Percentiles rank a stretch among this genome's conserved stretches.
Conservation (phyloP, 2,329 filamentous ascomycete genomes). For the Thelonectria olida region DNA sequence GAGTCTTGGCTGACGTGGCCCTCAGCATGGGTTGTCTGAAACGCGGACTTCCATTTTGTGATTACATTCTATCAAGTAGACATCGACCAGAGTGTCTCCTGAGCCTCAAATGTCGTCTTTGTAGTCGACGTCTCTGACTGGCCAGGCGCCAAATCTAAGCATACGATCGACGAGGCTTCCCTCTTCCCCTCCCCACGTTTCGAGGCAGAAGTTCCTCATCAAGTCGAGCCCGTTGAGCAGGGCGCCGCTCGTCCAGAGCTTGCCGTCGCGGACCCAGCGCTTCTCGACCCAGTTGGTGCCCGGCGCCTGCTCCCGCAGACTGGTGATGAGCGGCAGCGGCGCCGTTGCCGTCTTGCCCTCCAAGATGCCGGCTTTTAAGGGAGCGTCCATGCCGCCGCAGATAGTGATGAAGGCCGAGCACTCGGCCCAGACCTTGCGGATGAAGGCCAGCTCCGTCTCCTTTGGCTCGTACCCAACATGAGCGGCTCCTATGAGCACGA, state of each 20-base stretch:
- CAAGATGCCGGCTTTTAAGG: conserved; percentile 47
- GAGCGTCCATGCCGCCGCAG: conserved; percentile 48
- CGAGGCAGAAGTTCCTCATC: conserved; percentile 42
- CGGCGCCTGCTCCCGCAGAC: conserved; percentile 40
- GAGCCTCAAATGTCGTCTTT: conserved; percentile 37
- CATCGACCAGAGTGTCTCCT: no score
- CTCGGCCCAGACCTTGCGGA: conserved; percentile 46
- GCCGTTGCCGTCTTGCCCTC: conserved; percentile 49
- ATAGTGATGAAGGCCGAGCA: conserved; percentile 51
- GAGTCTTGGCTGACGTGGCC: conserved; percentile 13
- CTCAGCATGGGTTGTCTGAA: neutral
- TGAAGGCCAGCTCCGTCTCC: conserved; percentile 47
- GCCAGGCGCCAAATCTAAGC: conserved; percentile 36
- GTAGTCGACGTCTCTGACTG: conserved; percentile 45
- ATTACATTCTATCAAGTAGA: no score
- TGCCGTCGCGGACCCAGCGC: conserved; percentile 48
- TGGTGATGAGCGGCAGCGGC: conserved; percentile 42
- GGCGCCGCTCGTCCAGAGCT: conserved; percentile 48
- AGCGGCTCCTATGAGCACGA: conserved; percentile 52
- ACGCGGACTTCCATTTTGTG: no score
- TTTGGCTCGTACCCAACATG: conserved; percentile 39
- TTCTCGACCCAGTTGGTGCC: conserved; percentile 49
- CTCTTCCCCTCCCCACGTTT: conserved; percentile 41
- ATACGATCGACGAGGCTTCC: conserved; percentile 31
- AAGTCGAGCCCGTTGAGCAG: conserved; percentile 48